Percentiles rank a stretch among this genome's conserved stretches.
Conservation (phyloP, 148 eudicot genomes). For the Rheum nobile region DNA sequence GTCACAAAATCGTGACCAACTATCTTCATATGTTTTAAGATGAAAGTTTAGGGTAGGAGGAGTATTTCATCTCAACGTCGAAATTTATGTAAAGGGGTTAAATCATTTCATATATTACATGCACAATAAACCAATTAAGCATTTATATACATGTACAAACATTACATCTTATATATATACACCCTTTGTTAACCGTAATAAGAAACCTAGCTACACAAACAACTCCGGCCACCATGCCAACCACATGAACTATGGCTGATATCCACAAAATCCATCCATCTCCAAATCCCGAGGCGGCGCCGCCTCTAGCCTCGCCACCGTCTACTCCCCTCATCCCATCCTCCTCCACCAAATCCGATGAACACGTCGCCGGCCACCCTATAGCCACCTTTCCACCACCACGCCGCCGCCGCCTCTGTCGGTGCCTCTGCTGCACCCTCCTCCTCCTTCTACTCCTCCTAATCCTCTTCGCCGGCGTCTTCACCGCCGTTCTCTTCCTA, state of each 20-base stretch:
- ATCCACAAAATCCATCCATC: not conserved
- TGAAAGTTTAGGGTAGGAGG: too few species aligned
- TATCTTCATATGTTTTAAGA: too few species aligned
- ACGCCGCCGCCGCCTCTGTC: slow-evolving; percentile 1
- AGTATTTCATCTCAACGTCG: too few species aligned
- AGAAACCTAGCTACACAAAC: not conserved
- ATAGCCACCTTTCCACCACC: slow-evolving; percentile 10
- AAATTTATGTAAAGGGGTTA: too few species aligned
- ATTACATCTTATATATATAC: too few species aligned
- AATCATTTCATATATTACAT: too few species aligned
- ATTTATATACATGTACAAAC: too few species aligned
- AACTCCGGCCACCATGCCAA: not conserved
- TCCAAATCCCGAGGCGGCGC: not conserved
- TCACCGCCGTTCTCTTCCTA: slow-evolving; percentile 42
- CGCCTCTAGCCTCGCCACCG: not conserved
- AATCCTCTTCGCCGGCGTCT: slow-evolving; percentile 26
- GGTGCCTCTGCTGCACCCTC: slow-evolving; percentile 19
- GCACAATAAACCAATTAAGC: too few species aligned
- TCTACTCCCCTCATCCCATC: slow-evolving; percentile 10
- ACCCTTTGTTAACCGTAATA: not conserved
- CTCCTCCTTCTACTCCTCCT: slow-evolving; percentile 24
- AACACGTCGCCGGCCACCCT: not conserved
- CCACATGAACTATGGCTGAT: not conserved
- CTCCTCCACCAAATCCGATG: slow-evolving; percentile 3
- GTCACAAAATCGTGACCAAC: too few species aligned